Percentiles rank a stretch among this genome's conserved stretches.
These are phyloP conservation scores for Capronia coronata DNA, from an alignment of 2,329 filamentous ascomycete species.

Conservation along the genomic window DNA sequence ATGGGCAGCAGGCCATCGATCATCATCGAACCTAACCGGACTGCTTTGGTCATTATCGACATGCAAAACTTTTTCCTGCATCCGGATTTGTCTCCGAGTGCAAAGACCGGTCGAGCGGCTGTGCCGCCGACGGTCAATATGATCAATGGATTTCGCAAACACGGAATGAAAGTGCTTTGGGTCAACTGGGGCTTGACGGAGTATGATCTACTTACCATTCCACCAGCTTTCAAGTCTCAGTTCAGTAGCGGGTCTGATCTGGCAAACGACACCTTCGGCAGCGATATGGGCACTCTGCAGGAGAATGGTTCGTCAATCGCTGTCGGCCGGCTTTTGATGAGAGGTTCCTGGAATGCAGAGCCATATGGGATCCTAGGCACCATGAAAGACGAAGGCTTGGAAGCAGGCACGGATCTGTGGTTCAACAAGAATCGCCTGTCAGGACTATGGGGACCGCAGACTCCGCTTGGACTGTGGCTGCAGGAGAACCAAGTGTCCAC, in stretches of 20 bases:
- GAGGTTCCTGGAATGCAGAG: slow-evolving; percentile 49
- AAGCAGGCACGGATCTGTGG: slow-evolving; percentile 38
- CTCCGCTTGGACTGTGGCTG: slow-evolving; percentile 39
- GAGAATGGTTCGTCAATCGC: slow-evolving; percentile 15
- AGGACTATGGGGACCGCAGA: slow-evolving; percentile 45
- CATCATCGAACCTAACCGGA: slow-evolving; percentile 36
- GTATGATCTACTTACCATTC: slow-evolving; percentile 43
- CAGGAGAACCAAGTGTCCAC: slow-evolving; percentile 39
- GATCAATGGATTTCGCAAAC: slow-evolving; percentile 43
- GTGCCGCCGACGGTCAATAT: slow-evolving; percentile 33
- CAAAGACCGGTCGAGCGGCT: slow-evolving; percentile 39
- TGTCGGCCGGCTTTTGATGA: slow-evolving; percentile 41
- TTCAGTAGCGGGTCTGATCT: slow-evolving; percentile 38
- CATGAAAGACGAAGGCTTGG: slow-evolving; percentile 39
- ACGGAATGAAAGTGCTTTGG: slow-evolving; percentile 46
- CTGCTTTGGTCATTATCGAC: slow-evolving; percentile 46
- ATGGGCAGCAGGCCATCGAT: slow-evolving; percentile 30
- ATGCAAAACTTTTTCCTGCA: slow-evolving; percentile 49
- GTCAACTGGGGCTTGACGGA: slow-evolving; percentile 53
- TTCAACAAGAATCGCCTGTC: slow-evolving; percentile 36
- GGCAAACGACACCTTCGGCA: slow-evolving; percentile 19
- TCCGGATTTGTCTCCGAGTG: slow-evolving; percentile 37
- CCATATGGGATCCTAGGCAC: slow-evolving; percentile 41
- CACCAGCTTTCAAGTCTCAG: slow-evolving; percentile 43
- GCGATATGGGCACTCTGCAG: slow-evolving; percentile 12